Evolutionary conservation across 352 stramenopile species (phyloP), one percentile per base, ranked within the genome.

Genomic region (Phytophthora rubi): DNA sequence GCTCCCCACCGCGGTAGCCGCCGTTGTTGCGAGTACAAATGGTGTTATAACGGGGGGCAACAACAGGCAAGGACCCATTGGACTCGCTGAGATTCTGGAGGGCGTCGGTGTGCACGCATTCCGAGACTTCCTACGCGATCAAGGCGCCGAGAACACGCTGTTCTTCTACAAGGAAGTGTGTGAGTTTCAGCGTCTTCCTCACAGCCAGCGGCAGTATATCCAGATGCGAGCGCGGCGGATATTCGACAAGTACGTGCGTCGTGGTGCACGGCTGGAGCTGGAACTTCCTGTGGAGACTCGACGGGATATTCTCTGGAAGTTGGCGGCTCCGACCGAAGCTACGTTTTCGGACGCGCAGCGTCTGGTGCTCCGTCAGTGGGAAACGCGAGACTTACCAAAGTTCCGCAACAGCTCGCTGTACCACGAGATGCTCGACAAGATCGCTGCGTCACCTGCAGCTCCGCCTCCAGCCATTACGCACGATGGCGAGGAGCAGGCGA

Each of bases 131-230:
- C 55, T 93, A 6, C 79, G 78, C 47, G 70, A 90, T 18, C 62
- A 89, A 47, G 73, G 73, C 32, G 56, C 70, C 9, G 85, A 91
- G 35, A 83, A 85, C 58, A 83, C 73, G 30, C 48, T 93, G 4
- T 74, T 91, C 7, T 93, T 93, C 48, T 91, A 89, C 72, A 88
- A 89, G 53, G 85, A 93, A 32, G 83, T 91, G 13, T 82, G 80
- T 37, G 82, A 93, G 62, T 93, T 91, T 59, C 82, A 93, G 62
- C 59, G 86, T 9, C 63, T 93, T 1, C 82, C 82, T 5, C 85
- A 93, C 53, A 81, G 81, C 23, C 83, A 93, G 60, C 78, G 76
- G 26, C 80, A 90, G 57, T 93, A 93, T 65, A 93, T 93, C 53
- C 80, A 90, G 33, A 88, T 80, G 72, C 83, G 87, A 15, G 85